These are phyloP conservation scores for Melaleuca quinquenervia DNA, from an alignment of 345 rosid genomes.

Conservation along the genomic window DNA sequence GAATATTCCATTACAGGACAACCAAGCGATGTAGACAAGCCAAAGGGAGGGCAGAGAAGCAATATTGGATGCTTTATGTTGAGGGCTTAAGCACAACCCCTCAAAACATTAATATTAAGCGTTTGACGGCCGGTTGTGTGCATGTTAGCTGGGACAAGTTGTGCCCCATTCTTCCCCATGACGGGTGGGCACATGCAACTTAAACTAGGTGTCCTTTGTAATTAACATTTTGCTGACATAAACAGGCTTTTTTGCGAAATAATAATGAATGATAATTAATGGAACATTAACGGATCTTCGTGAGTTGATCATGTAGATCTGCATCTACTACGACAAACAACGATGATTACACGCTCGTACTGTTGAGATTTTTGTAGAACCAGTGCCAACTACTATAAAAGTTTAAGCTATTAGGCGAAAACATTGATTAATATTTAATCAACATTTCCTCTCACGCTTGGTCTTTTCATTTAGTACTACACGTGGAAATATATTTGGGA, in stretches of 20 bases:
- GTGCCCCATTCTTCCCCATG: neutral
- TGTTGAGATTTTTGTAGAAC: too few relatives aligned
- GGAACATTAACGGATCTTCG: neutral
- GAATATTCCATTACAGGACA: neutral
- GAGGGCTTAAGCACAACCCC: conserved; percentile 12
- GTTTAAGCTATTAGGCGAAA: too few relatives aligned
- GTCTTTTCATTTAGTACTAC: too few relatives aligned
- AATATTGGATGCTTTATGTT: conserved; percentile 19
- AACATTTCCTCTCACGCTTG: too few relatives aligned
- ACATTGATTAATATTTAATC: too few relatives aligned
- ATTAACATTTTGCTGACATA: neutral
- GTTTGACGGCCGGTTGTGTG: neutral
- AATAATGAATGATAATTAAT: neutral
- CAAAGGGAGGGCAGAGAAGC: neutral
- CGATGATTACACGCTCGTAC: neutral
- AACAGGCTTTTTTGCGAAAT: neutral
- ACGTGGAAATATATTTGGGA: too few relatives aligned
- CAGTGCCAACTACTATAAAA: too few relatives aligned
- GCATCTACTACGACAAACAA: neutral
- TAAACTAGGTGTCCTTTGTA: neutral
- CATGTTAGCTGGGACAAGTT: neutral
- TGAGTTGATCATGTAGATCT: neutral
- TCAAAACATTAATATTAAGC: conserved; percentile 12
- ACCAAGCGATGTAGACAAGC: neutral
- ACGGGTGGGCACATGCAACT: neutral